phyloP scores from a whole-genome alignment of 148 eudicot species.

The Salicornia ramosissima region DNA sequence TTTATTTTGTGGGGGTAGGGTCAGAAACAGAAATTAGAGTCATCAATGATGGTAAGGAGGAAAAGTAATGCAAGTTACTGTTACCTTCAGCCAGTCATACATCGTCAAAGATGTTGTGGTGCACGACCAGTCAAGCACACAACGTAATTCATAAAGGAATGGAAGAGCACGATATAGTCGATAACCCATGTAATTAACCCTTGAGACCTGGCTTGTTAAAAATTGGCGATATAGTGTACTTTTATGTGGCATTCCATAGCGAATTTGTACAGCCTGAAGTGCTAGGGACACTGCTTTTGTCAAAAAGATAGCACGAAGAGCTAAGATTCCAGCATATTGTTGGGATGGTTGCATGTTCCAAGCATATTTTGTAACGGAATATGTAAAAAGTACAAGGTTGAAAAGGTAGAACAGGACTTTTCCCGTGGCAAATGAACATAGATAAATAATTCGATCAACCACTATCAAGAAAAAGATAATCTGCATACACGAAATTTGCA shows the following conservation, averaged over 20 bases:
- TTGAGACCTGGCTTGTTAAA: slow-evolving; percentile 80
- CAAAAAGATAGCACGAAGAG: slow-evolving; percentile 83
- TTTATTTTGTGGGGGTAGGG: no score
- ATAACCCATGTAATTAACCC: slow-evolving; percentile 78
- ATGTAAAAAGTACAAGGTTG: slow-evolving; percentile 84
- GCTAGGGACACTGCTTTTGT: slow-evolving; percentile 91
- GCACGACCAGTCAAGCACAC: slow-evolving; percentile 99
- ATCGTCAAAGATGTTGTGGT: slow-evolving; percentile 94
- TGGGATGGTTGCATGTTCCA: slow-evolving; percentile 81
- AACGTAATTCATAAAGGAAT: slow-evolving; percentile 89
- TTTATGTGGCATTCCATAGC: slow-evolving; percentile 91
- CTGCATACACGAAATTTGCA: slow-evolving; percentile 47
- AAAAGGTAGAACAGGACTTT: slow-evolving; percentile 86
- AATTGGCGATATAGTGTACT: slow-evolving; percentile 96
- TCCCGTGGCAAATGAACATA: slow-evolving; percentile 89
- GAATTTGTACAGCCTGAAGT: slow-evolving; percentile 95
- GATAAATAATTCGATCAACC: slow-evolving; percentile 90
- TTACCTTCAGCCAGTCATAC: slow-evolving; percentile 99
- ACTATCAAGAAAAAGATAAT: slow-evolving; percentile 94
- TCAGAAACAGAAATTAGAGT: neutral
- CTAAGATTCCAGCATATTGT: slow-evolving; percentile 65
- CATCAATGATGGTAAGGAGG: neutral
- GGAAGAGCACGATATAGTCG: slow-evolving; percentile 94
- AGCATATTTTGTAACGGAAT: slow-evolving; percentile 79
- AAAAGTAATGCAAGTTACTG: slow-evolving; percentile 11